Base-by-base conservation (phyloP, 208 protist genomes). In the Balamuthia mandrillaris region DNA sequence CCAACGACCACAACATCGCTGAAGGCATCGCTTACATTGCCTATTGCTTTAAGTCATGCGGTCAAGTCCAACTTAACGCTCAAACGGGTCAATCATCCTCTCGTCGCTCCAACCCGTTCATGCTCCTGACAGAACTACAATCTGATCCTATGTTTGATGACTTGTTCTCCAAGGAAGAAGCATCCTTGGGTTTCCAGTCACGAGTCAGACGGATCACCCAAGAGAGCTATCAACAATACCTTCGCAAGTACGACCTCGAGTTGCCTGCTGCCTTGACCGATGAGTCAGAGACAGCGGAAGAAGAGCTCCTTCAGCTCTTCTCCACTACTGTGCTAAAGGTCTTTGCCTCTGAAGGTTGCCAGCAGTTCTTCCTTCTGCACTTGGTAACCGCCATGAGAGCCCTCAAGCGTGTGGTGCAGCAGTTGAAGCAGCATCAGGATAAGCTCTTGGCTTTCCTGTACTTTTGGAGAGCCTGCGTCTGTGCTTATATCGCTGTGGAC, bases 291-390 rank as follows among this genome's bases (percentile, higher is more conserved):
- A 77, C 27, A 5, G 35, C 27, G 27, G 35, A 52, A 10, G 66
- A 49, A 24, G 14, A 31, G 10, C 44, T 77, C 12, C 3, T 77
- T 24, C 27, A 52, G n/a, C 66, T 77, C 37, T 77, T 77, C 44
- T 39, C 66, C 10, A 21, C 51, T 31, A 31, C 66, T 2, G 44
- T 41, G n/a, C 35, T 77, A 18, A 77, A 77, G 66, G 44, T 52
- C 16, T 77, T 77, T n/a, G 66, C 66, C 2, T 77, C 66, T 6
- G 35, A 27, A 0, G 41, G 44, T 41, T 77, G 51, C 35, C 14
- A 44, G 35, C 51, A 77, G 27, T 77, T 77, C 66, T 77, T 77
- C 27, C 37, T 77, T 18, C 66, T 77, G 24, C 66, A 77, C 27
- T 41, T 77, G 16, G 66, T 77, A 12, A 77, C 66, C 27, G 44